phyloP scores from a whole-genome alignment of 345 rosid genomes.

The Lepidium africanum region DNA sequence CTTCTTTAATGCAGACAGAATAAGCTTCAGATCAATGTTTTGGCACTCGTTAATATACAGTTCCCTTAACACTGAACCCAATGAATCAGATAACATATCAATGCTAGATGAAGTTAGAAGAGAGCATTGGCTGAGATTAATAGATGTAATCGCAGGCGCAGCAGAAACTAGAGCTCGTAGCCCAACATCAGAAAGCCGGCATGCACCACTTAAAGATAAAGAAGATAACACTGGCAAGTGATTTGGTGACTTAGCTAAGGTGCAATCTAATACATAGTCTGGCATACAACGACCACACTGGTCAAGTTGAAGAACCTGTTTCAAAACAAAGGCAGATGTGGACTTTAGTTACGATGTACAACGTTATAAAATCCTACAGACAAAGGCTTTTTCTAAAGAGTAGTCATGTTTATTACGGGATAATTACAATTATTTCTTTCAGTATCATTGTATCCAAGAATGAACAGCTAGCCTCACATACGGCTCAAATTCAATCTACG shows the following conservation, averaged over 20 bases:
- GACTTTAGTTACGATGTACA: not conserved
- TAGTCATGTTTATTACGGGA: not conserved
- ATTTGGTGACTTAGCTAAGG: conserved; percentile 48
- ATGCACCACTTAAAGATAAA: conserved; percentile 69
- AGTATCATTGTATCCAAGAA: not conserved
- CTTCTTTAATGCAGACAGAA: conserved; percentile 57
- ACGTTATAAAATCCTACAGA: not conserved
- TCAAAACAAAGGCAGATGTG: conserved; percentile 5
- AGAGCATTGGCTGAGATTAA: conserved; percentile 82
- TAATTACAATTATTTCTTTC: not conserved
- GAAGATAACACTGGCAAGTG: conserved; percentile 52
- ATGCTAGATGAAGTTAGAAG: conserved; percentile 57
- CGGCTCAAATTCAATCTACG: not conserved
- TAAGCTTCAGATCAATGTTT: conserved; percentile 46
- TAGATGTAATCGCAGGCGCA: conserved; percentile 54
- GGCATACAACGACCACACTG: conserved; percentile 79
- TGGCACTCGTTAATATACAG: conserved; percentile 77
- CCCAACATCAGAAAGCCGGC: conserved; percentile 77
- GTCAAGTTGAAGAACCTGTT: conserved; percentile 85
- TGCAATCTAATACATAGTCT: conserved; percentile 43
- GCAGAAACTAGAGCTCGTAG: conserved; percentile 47
- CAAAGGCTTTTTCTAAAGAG: not conserved
- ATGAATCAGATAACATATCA: conserved; percentile 41
- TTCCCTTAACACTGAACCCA: conserved; percentile 64
- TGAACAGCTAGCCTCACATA: not conserved